Evolutionary conservation across 2,329 filamentous ascomycete species (phyloP).

Genomic region (Arthrobotrys musiformis): DNA sequence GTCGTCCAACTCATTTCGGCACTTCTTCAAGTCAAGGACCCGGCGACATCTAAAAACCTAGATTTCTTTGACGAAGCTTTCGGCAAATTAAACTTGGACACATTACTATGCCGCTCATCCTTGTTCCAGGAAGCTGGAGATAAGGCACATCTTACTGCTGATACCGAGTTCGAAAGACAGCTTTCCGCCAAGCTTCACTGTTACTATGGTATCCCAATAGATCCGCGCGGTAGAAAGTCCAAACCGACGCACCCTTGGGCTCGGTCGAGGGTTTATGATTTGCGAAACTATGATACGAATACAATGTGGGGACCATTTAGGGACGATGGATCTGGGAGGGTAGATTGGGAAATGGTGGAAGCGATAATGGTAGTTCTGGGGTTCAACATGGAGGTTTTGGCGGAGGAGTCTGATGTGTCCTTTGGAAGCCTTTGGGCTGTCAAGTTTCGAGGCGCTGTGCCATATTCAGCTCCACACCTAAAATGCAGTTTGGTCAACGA

Average conservation of each 20-base stretch:
- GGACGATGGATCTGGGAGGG: conserved; percentile 70
- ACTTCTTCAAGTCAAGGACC: conserved; percentile 63
- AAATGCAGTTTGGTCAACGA: conserved; percentile 56
- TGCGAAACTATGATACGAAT: conserved; percentile 72
- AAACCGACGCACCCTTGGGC: conserved; percentile 70
- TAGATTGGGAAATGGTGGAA: conserved; percentile 85
- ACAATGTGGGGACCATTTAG: conserved; percentile 78
- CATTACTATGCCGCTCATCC: conserved; percentile 73
- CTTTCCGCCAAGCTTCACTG: conserved; percentile 77
- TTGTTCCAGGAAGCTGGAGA: conserved; percentile 71
- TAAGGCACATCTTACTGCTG: conserved; percentile 62
- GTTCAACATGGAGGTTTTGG: conserved; percentile 70
- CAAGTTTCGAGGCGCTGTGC: conserved; percentile 68
- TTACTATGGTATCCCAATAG: conserved; percentile 73
- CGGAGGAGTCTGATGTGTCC: conserved; percentile 64
- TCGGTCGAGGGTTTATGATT: conserved; percentile 76
- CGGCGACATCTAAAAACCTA: conserved; percentile 66
- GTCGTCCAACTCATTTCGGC: conserved; percentile 66
- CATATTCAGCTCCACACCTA: conserved; percentile 8
- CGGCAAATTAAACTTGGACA: conserved; percentile 67
- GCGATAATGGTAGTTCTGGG: conserved; percentile 76
- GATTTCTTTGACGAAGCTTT: conserved; percentile 66
- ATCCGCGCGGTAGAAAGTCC: conserved; percentile 57
- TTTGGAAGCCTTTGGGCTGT: conserved; percentile 69
- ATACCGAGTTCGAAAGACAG: conserved; percentile 68